phyloP scores from a whole-genome alignment of 495 filamentous ascomycete genomes.

The Parathielavia appendiculata region DNA sequence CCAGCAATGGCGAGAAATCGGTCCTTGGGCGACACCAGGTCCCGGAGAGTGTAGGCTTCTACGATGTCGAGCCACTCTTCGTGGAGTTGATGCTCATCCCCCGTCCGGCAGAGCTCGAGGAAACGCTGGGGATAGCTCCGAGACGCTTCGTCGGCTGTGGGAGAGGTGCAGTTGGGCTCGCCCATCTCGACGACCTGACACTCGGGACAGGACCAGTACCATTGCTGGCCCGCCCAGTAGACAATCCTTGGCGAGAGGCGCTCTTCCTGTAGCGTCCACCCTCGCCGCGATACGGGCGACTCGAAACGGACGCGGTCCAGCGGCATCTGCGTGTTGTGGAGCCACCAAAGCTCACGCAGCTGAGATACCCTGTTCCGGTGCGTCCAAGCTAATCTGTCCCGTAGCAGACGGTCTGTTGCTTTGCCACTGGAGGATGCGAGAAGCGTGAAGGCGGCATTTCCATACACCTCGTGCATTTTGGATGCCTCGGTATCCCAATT shows the following conservation, averaged over 20 bases:
- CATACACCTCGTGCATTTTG: constrained; percentile 34
- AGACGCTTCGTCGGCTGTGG: background rate
- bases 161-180: constrained; percentile 5
- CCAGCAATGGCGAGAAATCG: constrained; percentile 32
- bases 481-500: constrained; percentile 33
- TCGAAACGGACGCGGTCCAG: constrained; percentile 25
- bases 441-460: constrained; percentile 32
- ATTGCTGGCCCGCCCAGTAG: constrained; percentile 31
- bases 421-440: constrained; percentile 30
- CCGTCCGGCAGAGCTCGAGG: constrained; percentile 26
- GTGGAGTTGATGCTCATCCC: constrained; percentile 25
- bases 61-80: constrained; percentile 35
- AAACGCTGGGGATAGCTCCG: constrained; percentile 29
- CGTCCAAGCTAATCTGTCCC: constrained; percentile 25
- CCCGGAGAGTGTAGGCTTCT: constrained; percentile 30
- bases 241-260: constrained; percentile 31
- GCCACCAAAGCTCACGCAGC: constrained; percentile 27
- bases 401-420: constrained; percentile 27
- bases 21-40: constrained; percentile 27
- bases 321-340: constrained; percentile 22
- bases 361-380: constrained; percentile 26
- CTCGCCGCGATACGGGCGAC: constrained; percentile 27
- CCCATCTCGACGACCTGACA: constrained; percentile 22
- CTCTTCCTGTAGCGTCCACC: constrained; percentile 34
- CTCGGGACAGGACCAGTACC: constrained; percentile 35